A percentile compares a stretch with the other conserved stretches of the same genome.
Conservation (phyloP, 1,284 basidiomycete genomes). For the Fomitopsis schrenkii region DNA sequence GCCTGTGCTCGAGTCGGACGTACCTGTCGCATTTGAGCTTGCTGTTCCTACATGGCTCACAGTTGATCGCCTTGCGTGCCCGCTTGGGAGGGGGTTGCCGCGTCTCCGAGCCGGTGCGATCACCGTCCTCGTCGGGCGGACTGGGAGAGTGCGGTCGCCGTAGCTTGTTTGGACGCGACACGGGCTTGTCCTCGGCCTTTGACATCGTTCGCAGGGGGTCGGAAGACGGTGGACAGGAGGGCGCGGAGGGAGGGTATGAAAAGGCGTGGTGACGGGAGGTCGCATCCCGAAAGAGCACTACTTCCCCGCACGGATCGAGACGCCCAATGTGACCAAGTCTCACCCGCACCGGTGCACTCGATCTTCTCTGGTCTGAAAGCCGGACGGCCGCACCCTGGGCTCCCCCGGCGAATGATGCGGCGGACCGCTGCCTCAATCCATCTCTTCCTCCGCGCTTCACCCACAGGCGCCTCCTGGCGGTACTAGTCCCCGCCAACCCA, state of each 20-base stretch:
- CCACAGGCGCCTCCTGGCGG: no score
- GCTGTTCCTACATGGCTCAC: constrained; percentile 78
- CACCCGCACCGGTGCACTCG: not conserved
- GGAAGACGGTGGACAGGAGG: not conserved
- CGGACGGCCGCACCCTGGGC: not conserved
- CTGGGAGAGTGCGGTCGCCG: not conserved
- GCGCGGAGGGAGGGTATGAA: not conserved
- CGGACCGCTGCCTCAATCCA: no score
- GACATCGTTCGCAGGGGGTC: not conserved
- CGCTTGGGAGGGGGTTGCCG: constrained; percentile 56
- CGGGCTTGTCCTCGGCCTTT: not conserved
- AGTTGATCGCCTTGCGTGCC: constrained; percentile 80
- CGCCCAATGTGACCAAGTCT: not conserved
- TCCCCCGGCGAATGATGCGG: no score
- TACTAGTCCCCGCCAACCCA: no score
- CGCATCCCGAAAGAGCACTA: not conserved
- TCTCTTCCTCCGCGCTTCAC: no score
- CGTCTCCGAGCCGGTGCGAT: constrained; percentile 10
- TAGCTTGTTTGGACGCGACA: not conserved
- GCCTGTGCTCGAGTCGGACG: constrained; percentile 11
- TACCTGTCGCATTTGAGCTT: constrained; percentile 84
- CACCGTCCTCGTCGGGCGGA: not conserved
- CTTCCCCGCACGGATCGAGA: not conserved
- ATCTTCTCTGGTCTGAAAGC: not conserved
- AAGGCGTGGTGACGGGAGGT: not conserved